Percentiles rank a stretch among this genome's conserved stretches.
Evolutionary conservation across 2,329 filamentous ascomycete species (phyloP).

Genomic region (Chaetomium strumarium): DNA sequence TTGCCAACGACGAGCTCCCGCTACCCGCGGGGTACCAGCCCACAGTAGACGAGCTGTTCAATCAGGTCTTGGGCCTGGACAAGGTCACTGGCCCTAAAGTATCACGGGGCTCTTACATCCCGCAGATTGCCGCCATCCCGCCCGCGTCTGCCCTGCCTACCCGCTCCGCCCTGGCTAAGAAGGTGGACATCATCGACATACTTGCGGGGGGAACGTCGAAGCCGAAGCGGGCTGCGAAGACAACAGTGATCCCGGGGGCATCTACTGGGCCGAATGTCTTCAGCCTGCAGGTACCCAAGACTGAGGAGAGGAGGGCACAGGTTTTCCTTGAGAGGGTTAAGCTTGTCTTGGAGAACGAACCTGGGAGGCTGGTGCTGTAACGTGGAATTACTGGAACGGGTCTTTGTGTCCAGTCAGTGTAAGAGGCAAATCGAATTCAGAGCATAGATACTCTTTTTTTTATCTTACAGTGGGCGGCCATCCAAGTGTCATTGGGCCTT

Average conservation of each 20-base stretch:
- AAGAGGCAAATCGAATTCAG: constrained; percentile 1
- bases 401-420: constrained; percentile 9
- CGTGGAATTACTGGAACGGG: neutral
- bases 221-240: constrained; percentile 17
- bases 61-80: constrained; percentile 73
- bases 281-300: constrained; percentile 69
- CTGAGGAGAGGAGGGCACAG: constrained; percentile 74
- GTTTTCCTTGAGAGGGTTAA: constrained; percentile 85
- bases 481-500: neutral
- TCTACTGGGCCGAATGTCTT: constrained; percentile 67
- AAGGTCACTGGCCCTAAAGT: constrained; percentile 36
- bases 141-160: constrained; percentile 27
- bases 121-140: constrained; percentile 60
- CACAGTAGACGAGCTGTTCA: constrained; percentile 77
- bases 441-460: constrained; percentile 1
- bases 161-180: constrained; percentile 36
- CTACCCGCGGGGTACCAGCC: constrained; percentile 57
- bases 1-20: constrained; percentile 85
- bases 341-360: constrained; percentile 72
- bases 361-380: constrained; percentile 65
- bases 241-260: constrained; percentile 39
- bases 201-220: constrained; percentile 46
- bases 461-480: neutral
- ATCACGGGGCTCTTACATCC: constrained; percentile 60
- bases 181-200: constrained; percentile 77